Percentiles rank a stretch among this genome's conserved stretches.
Evolutionary conservation across 805 yeast genomes (phyloP).

Genomic region (Ogataea pignaliae): DNA sequence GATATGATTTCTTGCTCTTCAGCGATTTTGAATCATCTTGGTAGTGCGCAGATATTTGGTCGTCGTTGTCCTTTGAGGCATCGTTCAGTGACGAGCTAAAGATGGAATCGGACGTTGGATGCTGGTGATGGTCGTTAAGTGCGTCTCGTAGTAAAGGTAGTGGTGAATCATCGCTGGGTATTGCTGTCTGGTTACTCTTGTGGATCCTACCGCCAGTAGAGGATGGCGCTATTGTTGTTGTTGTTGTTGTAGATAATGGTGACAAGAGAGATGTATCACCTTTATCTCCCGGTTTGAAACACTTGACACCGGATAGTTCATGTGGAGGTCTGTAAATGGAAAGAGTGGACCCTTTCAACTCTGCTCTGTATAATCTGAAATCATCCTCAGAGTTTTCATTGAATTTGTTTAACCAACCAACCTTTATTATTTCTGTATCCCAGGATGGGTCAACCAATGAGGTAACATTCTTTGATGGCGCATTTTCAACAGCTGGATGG

Average conservation of each 20-base stretch:
- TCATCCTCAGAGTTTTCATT: conserved; percentile 29
- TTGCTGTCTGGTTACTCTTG: no score
- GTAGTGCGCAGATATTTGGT: no score
- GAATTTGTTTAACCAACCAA: conserved; percentile 59
- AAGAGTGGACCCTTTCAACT: conserved; percentile 64
- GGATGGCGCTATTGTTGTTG: not conserved
- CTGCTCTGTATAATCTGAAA: conserved; percentile 54
- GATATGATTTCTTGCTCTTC: no score
- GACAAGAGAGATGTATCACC: not conserved
- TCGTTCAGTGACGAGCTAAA: no score
- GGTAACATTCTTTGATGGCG: conserved; percentile 1
- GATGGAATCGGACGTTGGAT: no score
- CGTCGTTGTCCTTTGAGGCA: no score
- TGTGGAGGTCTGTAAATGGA: conserved; percentile 55
- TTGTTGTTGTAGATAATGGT: not conserved
- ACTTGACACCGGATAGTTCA: conserved; percentile 37
- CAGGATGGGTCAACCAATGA: conserved; percentile 27
- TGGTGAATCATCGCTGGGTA: no score
- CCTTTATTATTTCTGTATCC: conserved; percentile 38
- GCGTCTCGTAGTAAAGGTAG: no score
- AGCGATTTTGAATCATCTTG: no score
- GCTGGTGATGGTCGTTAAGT: no score
- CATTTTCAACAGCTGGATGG: not conserved
- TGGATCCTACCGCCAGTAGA: no score
- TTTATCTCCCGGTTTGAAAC: conserved; percentile 20